Evolutionary conservation across 2,329 filamentous ascomycete genomes (phyloP).

Genomic region (Fusarium sp.): DNA sequence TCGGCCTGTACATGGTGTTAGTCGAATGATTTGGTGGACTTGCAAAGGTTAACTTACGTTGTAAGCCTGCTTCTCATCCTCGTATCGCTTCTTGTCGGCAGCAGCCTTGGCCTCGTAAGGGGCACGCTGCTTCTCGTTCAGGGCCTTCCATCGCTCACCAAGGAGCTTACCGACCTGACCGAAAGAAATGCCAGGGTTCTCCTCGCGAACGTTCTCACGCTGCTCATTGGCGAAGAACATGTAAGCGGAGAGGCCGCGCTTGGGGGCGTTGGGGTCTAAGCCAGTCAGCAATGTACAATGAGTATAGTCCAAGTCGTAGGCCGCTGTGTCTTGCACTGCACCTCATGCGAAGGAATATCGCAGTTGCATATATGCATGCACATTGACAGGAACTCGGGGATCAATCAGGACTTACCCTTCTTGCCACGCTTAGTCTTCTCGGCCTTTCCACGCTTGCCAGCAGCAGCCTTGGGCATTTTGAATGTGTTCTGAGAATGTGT

Average conservation of each 20-base stretch:
- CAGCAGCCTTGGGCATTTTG: conserved; percentile 69
- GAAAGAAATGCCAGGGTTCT: conserved; percentile 98
- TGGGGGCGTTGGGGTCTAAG: conserved; percentile 94
- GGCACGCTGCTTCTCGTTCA: conserved; percentile 89
- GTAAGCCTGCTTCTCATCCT: conserved; percentile 96
- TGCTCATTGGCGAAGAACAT: conserved; percentile 99
- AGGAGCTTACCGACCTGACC: conserved; percentile 99
- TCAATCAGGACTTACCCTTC: conserved; percentile 63
- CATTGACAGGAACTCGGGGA: not conserved
- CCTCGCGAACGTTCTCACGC: conserved; percentile 96
- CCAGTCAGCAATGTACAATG: conserved; percentile 7
- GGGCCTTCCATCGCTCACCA: conserved; percentile 97
- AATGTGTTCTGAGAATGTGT: conserved; percentile 48
- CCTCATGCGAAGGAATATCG: not conserved
- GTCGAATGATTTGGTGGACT: conserved; percentile 26
- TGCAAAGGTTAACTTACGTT: conserved; percentile 68
- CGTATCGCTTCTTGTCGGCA: conserved; percentile 98
- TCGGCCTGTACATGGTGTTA: conserved; percentile 60
- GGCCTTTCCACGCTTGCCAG: conserved; percentile 64
- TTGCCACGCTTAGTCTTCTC: conserved; percentile 65
- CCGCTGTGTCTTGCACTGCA: not conserved
- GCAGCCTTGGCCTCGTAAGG: conserved; percentile 98
- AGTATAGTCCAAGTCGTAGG: not conserved
- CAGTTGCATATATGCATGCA: not conserved
- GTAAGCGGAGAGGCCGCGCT: conserved; percentile 99